Base-by-base conservation (phyloP, 805 yeast genomes). In the Pichia occidentalis region DNA sequence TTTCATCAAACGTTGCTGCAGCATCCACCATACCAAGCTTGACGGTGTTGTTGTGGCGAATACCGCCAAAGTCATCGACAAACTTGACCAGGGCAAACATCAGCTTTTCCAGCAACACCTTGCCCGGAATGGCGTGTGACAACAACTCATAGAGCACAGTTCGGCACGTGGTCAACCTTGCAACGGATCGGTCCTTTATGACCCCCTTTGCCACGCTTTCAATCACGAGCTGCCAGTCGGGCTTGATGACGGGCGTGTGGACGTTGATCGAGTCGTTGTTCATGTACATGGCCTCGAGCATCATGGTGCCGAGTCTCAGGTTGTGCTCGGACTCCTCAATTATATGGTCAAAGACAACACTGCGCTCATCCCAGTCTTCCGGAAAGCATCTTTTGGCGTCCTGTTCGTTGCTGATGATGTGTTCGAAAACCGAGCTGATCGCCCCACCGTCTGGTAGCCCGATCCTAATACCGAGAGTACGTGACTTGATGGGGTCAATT, bases 101-200 rank as follows among this genome's bases (percentile, higher is more conserved):
- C 32, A 82, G 56, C 29, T 66, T 77, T 52, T 85, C 85, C 49
- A 90, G 62, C 16, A 92, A 79, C n/a, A 77, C 63, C 41, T 79
- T 72, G 3, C 97, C 80, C 0, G 98, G 97, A 27, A 92, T 90
- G 50, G 97, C 88, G 59, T 92, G 98, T 0, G 96, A 77, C 24
- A 92, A 60, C 24, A 92, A 64, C 56, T 92, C 97, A 59, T 92
- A 84, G 34, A 90, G 62, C 19, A 76, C 66, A 24, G 82, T 64
- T 67, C 94, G 69, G 49, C 80, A 63, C 54, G 78, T 73, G 26
- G 75, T 74, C 42, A 74, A 57, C 25, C 67, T 67, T 13, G 78
- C 66, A 17, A 87, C 95, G 1, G 79, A 70, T 47, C 85, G 72
- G 30, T 76, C 81, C 36, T 68, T 67, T 29, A 68, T 59, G 28